Conservation (phyloP, 2,329 filamentous ascomycete species). For the Penicillium sp. region DNA sequence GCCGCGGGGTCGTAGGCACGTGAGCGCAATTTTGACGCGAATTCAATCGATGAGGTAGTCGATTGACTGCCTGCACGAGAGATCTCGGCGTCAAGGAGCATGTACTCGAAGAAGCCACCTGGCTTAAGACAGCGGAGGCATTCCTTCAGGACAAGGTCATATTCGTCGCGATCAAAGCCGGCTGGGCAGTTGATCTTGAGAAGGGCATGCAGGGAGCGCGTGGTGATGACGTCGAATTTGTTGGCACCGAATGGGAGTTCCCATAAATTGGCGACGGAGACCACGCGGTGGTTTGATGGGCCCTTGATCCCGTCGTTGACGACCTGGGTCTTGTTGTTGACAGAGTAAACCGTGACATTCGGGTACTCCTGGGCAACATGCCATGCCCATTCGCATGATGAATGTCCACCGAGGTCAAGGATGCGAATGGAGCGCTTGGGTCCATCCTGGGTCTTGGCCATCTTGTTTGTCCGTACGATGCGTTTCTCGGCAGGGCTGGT, state of each 20-base stretch:
- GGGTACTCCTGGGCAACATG: slow-evolving; percentile 84
- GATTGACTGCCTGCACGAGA: slow-evolving; percentile 78
- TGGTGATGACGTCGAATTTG: slow-evolving; percentile 89
- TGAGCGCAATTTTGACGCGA: slow-evolving; percentile 84
- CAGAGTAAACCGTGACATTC: slow-evolving; percentile 83
- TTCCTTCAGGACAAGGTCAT: slow-evolving; percentile 79
- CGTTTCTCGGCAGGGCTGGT: slow-evolving; percentile 52
- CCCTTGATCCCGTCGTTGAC: slow-evolving; percentile 76
- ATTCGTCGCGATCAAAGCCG: slow-evolving; percentile 75
- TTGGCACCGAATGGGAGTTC: slow-evolving; percentile 80
- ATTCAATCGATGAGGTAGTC: slow-evolving; percentile 84
- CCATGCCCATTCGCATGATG: slow-evolving; percentile 94
- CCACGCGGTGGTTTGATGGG: slow-evolving; percentile 81
- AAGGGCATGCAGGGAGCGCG: slow-evolving; percentile 79
- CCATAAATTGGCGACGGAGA: slow-evolving; percentile 74
- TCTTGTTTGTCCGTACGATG: slow-evolving; percentile 29
- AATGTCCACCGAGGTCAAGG: slow-evolving; percentile 82
- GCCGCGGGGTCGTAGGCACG: slow-evolving; percentile 86
- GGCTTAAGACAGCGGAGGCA: slow-evolving; percentile 91
- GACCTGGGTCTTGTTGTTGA: slow-evolving; percentile 72
- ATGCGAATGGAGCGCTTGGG: slow-evolving; percentile 60
- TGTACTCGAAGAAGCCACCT: slow-evolving; percentile 89
- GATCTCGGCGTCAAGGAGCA: slow-evolving; percentile 84
- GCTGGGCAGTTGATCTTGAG: slow-evolving; percentile 68
- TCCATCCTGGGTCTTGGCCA: slow-evolving; percentile 17